Conservation (phyloP, 345 rosid species). For the Gossypium bickii region DNA sequence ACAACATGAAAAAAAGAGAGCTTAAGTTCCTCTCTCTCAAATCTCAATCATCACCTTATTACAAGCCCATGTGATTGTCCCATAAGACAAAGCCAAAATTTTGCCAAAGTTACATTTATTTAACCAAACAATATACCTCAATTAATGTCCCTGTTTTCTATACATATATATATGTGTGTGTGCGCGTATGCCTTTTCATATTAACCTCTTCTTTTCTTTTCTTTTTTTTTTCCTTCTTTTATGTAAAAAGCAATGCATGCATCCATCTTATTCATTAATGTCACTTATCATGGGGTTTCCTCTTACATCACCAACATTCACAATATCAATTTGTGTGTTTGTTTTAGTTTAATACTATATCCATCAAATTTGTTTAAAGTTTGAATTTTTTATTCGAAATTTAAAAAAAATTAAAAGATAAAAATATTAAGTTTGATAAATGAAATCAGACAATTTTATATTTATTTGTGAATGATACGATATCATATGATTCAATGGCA, state of each 20-base stretch:
- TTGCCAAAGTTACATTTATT: neutral
- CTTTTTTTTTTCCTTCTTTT: too few species aligned
- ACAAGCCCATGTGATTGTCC: constrained; percentile 42
- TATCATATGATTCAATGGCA: too few species aligned
- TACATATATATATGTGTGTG: neutral
- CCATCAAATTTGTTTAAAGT: too few species aligned
- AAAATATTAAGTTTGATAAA: too few species aligned
- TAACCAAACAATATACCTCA: neutral
- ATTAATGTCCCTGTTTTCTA: neutral
- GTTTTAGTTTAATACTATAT: neutral
- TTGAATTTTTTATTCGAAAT: too few species aligned
- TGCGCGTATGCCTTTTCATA: constrained; percentile 15
- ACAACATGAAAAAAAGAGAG: constrained; percentile 1
- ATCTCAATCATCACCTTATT: neutral
- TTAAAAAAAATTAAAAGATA: too few species aligned
- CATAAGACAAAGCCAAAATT: constrained; percentile 5
- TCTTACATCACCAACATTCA: constrained; percentile 5
- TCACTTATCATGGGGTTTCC: constrained; percentile 11
- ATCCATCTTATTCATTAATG: constrained; percentile 28
- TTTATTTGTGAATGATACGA: too few species aligned
- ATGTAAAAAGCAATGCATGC: neutral
- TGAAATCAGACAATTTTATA: too few species aligned
- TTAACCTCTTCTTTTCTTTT: constrained; percentile 31
- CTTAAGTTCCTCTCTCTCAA: constrained; percentile 1
- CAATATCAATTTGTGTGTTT: neutral